phyloP scores from a whole-genome alignment of 208 protist species.

The Leishmania guyanensis region DNA sequence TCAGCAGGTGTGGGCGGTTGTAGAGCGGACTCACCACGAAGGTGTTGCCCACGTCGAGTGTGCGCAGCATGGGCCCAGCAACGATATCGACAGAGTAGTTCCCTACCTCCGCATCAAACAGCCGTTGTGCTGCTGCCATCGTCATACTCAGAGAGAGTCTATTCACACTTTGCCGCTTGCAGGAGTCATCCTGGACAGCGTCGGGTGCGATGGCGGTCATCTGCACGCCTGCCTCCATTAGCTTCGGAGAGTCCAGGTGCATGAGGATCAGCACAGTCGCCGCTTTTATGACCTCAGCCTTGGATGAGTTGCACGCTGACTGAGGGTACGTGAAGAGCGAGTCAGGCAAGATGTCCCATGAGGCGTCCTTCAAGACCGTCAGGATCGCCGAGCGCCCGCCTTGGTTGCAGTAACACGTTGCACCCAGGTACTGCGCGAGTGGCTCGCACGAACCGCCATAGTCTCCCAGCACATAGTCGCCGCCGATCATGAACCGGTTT shows the following conservation, averaged over 20 bases:
- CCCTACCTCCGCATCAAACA: slow-evolving; percentile 6
- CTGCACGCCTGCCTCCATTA: background rate
- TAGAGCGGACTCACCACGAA: slow-evolving; percentile 1
- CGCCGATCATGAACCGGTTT: slow-evolving; percentile 48
- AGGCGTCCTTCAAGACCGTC: background rate
- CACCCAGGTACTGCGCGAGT: slow-evolving; percentile 21
- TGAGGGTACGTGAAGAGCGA: slow-evolving; percentile 6
- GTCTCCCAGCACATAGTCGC: slow-evolving; percentile 58
- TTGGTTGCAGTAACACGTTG: slow-evolving; percentile 46
- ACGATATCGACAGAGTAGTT: slow-evolving; percentile 20
- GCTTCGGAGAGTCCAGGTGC: background rate
- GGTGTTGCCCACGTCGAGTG: background rate
- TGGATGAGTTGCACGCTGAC: slow-evolving; percentile 12
- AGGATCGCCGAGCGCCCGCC: slow-evolving; percentile 11
- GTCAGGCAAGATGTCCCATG: slow-evolving; percentile 1
- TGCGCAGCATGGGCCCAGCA: background rate
- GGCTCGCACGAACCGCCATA: slow-evolving; percentile 43
- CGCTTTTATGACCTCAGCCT: background rate
- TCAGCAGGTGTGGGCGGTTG: background rate
- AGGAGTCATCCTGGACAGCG: background rate
- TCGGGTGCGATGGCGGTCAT: background rate
- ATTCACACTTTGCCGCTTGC: background rate
- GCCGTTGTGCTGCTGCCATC: background rate
- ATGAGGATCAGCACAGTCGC: background rate
- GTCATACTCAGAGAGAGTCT: background rate